Percentiles rank a stretch among this genome's conserved stretches.
phyloP scores from a whole-genome alignment of 2,329 filamentous ascomycete species.

The Aspergillus sp. region DNA sequence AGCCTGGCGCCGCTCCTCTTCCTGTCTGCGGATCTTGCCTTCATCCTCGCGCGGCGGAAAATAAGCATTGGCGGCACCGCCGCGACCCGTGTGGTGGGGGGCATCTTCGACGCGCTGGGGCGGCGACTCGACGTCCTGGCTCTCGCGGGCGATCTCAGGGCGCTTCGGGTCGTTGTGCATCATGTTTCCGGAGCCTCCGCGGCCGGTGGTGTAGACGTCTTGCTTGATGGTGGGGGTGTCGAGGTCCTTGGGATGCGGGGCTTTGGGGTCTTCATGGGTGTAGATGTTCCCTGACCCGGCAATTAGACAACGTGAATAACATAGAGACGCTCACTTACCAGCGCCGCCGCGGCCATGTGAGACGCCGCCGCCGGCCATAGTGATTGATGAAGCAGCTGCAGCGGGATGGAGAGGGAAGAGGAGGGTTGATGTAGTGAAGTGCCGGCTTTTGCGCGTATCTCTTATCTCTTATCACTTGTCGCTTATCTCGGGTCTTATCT shows the following conservation, averaged over 20 bases:
- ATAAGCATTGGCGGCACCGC: constrained; percentile 29
- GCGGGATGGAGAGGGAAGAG: background rate
- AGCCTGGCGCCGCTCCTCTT: constrained; percentile 24
- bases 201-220: constrained; percentile 77
- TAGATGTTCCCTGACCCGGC: constrained; percentile 49
- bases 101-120: constrained; percentile 29
- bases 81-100: constrained; percentile 34
- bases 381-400: too few relatives aligned
- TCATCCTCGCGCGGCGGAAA: constrained; percentile 17
- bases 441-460: too few relatives aligned
- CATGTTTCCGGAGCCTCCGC: constrained; percentile 85
- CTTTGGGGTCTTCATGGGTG: constrained; percentile 35
- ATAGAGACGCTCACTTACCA: constrained; percentile 33
- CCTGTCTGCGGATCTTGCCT: constrained; percentile 18
- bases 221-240: constrained; percentile 75
- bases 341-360: constrained; percentile 72
- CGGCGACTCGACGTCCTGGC: constrained; percentile 67
- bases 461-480: too few relatives aligned
- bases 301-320: background rate
- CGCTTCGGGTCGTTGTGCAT: constrained; percentile 60
- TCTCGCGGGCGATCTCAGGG: constrained; percentile 59
- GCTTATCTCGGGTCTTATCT: too few relatives aligned
- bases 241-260: constrained; percentile 53
- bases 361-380: constrained; percentile 22
- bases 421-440: too few relatives aligned